phyloP scores from a whole-genome alignment of 495 filamentous ascomycete genomes.

The Hypoxylon trugodes region DNA sequence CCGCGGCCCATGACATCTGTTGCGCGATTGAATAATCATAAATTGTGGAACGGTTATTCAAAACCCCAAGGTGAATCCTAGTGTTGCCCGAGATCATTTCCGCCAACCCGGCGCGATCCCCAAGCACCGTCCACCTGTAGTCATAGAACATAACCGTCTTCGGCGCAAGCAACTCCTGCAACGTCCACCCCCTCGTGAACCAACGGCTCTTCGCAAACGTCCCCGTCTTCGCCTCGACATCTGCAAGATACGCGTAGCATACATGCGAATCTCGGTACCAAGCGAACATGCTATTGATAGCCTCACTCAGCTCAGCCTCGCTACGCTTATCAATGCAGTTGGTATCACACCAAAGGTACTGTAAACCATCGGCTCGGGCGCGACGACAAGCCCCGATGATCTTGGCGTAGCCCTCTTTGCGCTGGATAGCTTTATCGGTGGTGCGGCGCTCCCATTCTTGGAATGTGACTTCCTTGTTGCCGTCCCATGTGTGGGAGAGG shows the following conservation, averaged over 20 bases:
- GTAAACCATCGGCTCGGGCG: constrained; percentile 22
- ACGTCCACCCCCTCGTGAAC: constrained; percentile 57
- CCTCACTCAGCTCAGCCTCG: constrained; percentile 52
- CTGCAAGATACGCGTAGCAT: constrained; percentile 51
- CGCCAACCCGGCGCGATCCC: constrained; percentile 29
- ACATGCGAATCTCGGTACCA: constrained; percentile 47
- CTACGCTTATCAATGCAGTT: constrained; percentile 56
- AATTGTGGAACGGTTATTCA: constrained; percentile 32
- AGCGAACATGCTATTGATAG: constrained; percentile 52
- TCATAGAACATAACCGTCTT: constrained; percentile 46
- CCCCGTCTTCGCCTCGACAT: constrained; percentile 32
- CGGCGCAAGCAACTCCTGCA: constrained; percentile 57
- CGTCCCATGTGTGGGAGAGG: constrained; percentile 56
- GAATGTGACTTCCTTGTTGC: constrained; percentile 51
- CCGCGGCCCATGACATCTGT: constrained; percentile 50
- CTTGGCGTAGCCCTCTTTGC: constrained; percentile 40
- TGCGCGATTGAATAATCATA: constrained; percentile 40
- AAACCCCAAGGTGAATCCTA: constrained; percentile 36
- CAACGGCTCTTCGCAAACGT: constrained; percentile 48
- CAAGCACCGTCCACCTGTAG: constrained; percentile 41
- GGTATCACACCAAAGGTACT: constrained; percentile 51
- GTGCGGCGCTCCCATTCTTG: constrained; percentile 40
- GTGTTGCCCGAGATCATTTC: constrained; percentile 35
- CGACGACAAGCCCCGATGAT: constrained; percentile 37
- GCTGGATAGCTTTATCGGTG: constrained; percentile 3